phyloP scores from a whole-genome alignment of 1,139 yeast species.

The Kodamaea anthophila region DNA sequence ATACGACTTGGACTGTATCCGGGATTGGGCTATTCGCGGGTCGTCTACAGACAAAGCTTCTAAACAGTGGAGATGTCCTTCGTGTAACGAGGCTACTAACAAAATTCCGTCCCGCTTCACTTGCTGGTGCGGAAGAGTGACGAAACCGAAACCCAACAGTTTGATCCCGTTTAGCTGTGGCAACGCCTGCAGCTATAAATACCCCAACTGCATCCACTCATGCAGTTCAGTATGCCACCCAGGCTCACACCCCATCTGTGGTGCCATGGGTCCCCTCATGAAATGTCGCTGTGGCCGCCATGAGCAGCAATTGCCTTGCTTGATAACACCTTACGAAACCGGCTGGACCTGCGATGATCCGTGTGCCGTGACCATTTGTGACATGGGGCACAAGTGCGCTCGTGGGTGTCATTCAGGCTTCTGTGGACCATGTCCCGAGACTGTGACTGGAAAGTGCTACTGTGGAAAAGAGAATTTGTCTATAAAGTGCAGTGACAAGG shows the following conservation, averaged over 20 bases:
- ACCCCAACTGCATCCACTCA: slow-evolving; percentile 63
- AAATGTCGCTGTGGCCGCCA: slow-evolving; percentile 72
- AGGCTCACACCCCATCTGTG: slow-evolving; percentile 81
- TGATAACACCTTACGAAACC: slow-evolving; percentile 56
- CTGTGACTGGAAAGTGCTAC: slow-evolving; percentile 50
- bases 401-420: slow-evolving; percentile 63
- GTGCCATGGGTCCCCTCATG: slow-evolving; percentile 66
- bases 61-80: slow-evolving; percentile 80
- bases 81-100: slow-evolving; percentile 57
- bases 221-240: slow-evolving; percentile 82
- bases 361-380: slow-evolving; percentile 61
- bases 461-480: slow-evolving; percentile 55
- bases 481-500: slow-evolving; percentile 46
- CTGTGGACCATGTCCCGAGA: slow-evolving; percentile 61
- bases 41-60: slow-evolving; percentile 49
- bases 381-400: slow-evolving; percentile 47
- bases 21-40: slow-evolving; percentile 77
- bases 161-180: slow-evolving; percentile 82
- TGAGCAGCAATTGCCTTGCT: slow-evolving; percentile 63
- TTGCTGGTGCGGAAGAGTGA: slow-evolving; percentile 87
- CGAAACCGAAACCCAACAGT: slow-evolving; percentile 57
- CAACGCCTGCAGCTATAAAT: slow-evolving; percentile 58
- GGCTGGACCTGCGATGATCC: slow-evolving; percentile 66
- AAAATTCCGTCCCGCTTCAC: slow-evolving; percentile 57
- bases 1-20: slow-evolving; percentile 73